phyloP scores from a whole-genome alignment of 106 monocot genomes.

The Agapanthus africanus region DNA sequence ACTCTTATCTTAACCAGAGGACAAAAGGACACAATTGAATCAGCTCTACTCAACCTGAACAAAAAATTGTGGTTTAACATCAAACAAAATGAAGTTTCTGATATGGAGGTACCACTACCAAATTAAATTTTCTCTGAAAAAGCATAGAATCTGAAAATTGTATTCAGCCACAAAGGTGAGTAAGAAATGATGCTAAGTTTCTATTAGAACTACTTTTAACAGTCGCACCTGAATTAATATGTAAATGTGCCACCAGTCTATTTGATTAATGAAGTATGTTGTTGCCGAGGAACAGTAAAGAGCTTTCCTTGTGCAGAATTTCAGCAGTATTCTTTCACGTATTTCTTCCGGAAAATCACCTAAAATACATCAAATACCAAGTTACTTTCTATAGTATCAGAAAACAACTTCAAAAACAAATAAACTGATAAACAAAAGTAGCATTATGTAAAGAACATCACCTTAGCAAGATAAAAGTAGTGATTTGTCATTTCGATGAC shows the following conservation, averaged over 20 bases:
- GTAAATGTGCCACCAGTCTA: background rate
- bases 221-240: background rate
- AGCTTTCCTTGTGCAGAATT: no score
- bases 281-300: background rate
- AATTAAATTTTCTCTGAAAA: background rate
- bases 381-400: background rate
- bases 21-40: background rate
- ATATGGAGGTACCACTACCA: background rate
- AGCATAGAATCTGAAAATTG: background rate
- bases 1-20: background rate
- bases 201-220: background rate
- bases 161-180: background rate
- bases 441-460: background rate
- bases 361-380: conserved; percentile 6
- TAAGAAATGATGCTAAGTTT: background rate
- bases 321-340: background rate
- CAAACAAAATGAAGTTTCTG: background rate
- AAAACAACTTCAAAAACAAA: background rate
- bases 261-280: background rate
- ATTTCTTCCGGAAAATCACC: background rate
- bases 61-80: background rate
- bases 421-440: no score
- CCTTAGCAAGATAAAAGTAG: background rate
- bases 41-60: background rate
- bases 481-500: conserved; percentile 26